Conservation (phyloP, 345 rosid species). For the Lepidium aucheri region DNA sequence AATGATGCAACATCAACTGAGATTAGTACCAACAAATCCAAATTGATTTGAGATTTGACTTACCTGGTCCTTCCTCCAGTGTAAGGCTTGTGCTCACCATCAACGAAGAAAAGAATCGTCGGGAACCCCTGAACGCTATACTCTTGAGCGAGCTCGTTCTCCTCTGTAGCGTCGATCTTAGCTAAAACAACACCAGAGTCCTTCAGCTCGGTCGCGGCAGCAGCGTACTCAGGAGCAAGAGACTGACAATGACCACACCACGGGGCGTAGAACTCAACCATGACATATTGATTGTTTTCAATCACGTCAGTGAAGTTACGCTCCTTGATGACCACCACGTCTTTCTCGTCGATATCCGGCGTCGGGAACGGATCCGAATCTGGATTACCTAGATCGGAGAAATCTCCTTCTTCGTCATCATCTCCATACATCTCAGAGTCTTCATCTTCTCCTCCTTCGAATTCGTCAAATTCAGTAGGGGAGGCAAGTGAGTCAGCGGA, state of each 20-base stretch:
- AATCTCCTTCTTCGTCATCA: constrained; percentile 41
- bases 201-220: constrained; percentile 91
- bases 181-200: constrained; percentile 64
- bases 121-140: constrained; percentile 91
- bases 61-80: constrained; percentile 82
- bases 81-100: constrained; percentile 79
- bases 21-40: not conserved
- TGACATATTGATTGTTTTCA: constrained; percentile 57
- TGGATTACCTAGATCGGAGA: constrained; percentile 52
- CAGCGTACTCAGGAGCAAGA: constrained; percentile 95
- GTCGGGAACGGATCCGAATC: constrained; percentile 48
- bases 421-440: constrained; percentile 35
- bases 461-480: not conserved
- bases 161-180: constrained; percentile 93
- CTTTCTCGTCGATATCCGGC: constrained; percentile 76
- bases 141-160: constrained; percentile 73
- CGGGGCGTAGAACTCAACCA: constrained; percentile 98
- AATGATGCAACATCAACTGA: not conserved
- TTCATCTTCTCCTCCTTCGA: constrained; percentile 22
- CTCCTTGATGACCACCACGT: constrained; percentile 75
- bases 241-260: constrained; percentile 99
- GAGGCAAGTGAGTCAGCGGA: not conserved
- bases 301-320: constrained; percentile 67
- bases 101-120: constrained; percentile 67
- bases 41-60: constrained; percentile 11